Evolutionary conservation across 192 early-diverging fungal genomes (phyloP).

Genomic region (Helicostylum pulchrum): DNA sequence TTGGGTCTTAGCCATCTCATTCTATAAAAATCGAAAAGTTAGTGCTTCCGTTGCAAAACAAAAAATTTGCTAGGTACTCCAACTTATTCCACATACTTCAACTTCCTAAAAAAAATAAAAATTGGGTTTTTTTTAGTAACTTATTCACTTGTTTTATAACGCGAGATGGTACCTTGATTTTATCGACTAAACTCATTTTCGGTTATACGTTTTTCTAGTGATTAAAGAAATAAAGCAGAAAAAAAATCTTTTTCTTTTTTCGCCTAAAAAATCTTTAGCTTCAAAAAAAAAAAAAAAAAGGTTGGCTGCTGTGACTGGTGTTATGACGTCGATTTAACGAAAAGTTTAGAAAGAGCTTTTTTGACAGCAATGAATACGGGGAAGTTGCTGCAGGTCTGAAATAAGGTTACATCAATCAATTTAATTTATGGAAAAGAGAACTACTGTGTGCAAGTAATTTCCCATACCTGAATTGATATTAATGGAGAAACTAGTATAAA

Average conservation of each 20-base stretch:
- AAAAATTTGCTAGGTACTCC: neutral
- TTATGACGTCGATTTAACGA: no score
- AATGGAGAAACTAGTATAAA: no score
- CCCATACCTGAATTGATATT: no score
- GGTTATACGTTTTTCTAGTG: neutral
- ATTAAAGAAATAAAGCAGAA: neutral
- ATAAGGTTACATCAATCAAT: no score
- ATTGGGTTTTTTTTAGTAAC: neutral
- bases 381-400: no score
- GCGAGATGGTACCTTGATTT: slow-evolving; percentile 44
- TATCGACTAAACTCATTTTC: slow-evolving; percentile 55
- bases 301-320: neutral
- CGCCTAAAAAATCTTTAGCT: neutral
- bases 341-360: no score
- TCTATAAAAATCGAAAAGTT: slow-evolving; percentile 41
- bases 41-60: neutral
- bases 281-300: neutral
- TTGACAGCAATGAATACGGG: no score
- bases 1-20: slow-evolving; percentile 87
- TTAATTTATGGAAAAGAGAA: no score
- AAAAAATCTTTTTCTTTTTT: neutral
- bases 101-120: slow-evolving; percentile 14
- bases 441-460: no score
- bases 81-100: slow-evolving; percentile 13
- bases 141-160: neutral